Evolutionary conservation across 1,139 yeast species (phyloP).

Genomic region (Pichiaceae sp.): DNA sequence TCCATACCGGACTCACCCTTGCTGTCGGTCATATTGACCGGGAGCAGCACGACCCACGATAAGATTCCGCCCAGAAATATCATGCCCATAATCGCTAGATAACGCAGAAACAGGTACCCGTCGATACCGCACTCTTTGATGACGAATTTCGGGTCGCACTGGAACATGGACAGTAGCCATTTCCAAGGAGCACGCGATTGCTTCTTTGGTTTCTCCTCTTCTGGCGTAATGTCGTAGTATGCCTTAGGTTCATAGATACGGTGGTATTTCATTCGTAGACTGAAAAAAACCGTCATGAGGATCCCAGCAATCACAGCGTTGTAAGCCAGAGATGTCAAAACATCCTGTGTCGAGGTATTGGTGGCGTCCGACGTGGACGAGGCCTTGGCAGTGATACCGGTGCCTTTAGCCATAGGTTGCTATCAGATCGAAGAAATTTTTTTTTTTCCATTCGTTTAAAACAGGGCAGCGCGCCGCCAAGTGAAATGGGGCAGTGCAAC

Average conservation of each 20-base stretch:
- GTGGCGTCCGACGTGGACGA: slow-evolving; percentile 7
- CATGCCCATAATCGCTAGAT: slow-evolving; percentile 52
- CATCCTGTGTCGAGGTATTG: slow-evolving; percentile 39
- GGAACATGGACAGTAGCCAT: slow-evolving; percentile 47
- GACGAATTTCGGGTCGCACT: slow-evolving; percentile 56
- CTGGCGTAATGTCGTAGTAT: slow-evolving; percentile 37
- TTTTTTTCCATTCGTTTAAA: too few relatives aligned
- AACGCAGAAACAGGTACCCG: slow-evolving; percentile 82
- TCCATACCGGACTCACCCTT: slow-evolving; percentile 43
- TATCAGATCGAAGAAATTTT: too few relatives aligned
- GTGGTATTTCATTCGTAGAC: slow-evolving; percentile 53
- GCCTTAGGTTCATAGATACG: slow-evolving; percentile 82
- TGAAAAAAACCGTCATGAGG: slow-evolving; percentile 50
- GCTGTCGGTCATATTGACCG: slow-evolving; percentile 84
- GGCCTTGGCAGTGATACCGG: not conserved
- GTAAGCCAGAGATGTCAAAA: slow-evolving; percentile 44
- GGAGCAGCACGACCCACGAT: slow-evolving; percentile 71
- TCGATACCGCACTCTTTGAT: slow-evolving; percentile 80
- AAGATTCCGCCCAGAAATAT: slow-evolving; percentile 59
- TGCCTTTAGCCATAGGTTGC: not conserved
- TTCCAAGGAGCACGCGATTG: slow-evolving; percentile 46
- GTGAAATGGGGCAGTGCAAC: too few relatives aligned
- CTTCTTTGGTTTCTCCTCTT: slow-evolving; percentile 40
- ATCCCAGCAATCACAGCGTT: slow-evolving; percentile 50
- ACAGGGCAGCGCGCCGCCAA: too few relatives aligned